Conservation (phyloP, 2,329 filamentous ascomycete genomes). For the Cryphonectria naterciae region DNA sequence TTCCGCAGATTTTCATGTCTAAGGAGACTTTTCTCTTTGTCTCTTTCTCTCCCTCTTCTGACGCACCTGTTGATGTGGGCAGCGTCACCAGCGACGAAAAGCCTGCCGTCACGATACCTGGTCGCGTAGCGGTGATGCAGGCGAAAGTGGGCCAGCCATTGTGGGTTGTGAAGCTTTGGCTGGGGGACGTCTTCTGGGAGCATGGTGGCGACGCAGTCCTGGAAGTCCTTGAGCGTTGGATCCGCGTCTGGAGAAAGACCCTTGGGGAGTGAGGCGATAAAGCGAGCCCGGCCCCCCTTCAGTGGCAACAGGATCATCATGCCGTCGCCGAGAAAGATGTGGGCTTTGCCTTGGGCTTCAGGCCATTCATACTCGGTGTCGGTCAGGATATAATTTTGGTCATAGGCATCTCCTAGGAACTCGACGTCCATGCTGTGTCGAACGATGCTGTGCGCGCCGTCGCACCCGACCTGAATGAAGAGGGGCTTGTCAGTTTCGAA, state of each 20-base stretch:
- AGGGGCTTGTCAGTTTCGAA: neutral
- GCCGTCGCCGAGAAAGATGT: slow-evolving; percentile 37
- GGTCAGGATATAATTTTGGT: slow-evolving; percentile 49
- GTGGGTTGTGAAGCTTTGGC: neutral
- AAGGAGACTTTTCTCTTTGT: too few relatives aligned
- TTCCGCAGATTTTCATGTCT: too few relatives aligned
- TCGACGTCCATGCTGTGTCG: slow-evolving; percentile 43
- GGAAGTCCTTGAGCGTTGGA: slow-evolving; percentile 40
- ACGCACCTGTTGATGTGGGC: slow-evolving; percentile 54
- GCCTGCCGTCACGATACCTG: slow-evolving; percentile 49
- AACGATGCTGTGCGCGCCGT: slow-evolving; percentile 51
- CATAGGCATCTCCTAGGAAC: slow-evolving; percentile 48
- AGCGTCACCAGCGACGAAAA: slow-evolving; percentile 62
- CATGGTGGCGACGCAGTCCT: slow-evolving; percentile 36
- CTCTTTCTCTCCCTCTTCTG: neutral
- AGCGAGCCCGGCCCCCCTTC: slow-evolving; percentile 35
- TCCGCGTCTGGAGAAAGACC: slow-evolving; percentile 22
- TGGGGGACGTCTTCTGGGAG: slow-evolving; percentile 34
- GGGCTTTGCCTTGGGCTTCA: slow-evolving; percentile 18
- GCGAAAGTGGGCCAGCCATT: slow-evolving; percentile 42
- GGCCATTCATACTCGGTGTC: slow-evolving; percentile 41
- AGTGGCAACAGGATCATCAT: slow-evolving; percentile 44
- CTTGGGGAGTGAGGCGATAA: slow-evolving; percentile 28
- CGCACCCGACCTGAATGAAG: slow-evolving; percentile 44
- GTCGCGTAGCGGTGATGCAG: slow-evolving; percentile 49